These are phyloP conservation scores for Copromyces sp. DNA, from an alignment of 495 filamentous ascomycete species.

Conservation along the genomic window DNA sequence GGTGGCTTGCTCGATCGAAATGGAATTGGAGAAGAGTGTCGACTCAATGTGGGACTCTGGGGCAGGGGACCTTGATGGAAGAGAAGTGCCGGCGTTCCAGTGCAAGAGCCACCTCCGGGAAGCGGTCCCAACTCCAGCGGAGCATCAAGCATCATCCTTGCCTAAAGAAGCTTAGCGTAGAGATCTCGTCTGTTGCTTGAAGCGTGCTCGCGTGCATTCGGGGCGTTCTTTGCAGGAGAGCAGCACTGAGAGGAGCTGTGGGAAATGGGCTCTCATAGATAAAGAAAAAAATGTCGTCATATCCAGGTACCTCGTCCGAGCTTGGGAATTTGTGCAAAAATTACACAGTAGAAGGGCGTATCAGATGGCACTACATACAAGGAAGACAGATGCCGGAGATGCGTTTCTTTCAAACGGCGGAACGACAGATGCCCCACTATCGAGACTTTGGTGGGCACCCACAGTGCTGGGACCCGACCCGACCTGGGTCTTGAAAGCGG, in stretches of 20 bases:
- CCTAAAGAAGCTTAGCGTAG: neutral
- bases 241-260: neutral
- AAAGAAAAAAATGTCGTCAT: neutral
- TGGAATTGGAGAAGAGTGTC: neutral
- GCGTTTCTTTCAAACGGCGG: neutral
- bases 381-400: neutral
- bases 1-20: neutral
- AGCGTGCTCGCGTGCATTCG: neutral
- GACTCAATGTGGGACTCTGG: neutral
- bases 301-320: neutral
- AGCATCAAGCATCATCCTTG: neutral
- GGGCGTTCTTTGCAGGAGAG: neutral
- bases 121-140: neutral
- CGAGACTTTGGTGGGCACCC: neutral
- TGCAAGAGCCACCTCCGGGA: neutral
- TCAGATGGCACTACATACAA: neutral
- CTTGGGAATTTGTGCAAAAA: neutral
- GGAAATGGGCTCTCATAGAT: neutral
- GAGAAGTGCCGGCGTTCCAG: neutral
- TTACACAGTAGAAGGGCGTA: neutral
- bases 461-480: neutral
- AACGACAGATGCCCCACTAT: neutral
- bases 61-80: neutral
- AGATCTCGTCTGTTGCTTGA: neutral
- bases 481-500: neutral